Evolutionary conservation across 2,329 filamentous ascomycete genomes (phyloP).

Genomic region (Aspergillus sp.): DNA sequence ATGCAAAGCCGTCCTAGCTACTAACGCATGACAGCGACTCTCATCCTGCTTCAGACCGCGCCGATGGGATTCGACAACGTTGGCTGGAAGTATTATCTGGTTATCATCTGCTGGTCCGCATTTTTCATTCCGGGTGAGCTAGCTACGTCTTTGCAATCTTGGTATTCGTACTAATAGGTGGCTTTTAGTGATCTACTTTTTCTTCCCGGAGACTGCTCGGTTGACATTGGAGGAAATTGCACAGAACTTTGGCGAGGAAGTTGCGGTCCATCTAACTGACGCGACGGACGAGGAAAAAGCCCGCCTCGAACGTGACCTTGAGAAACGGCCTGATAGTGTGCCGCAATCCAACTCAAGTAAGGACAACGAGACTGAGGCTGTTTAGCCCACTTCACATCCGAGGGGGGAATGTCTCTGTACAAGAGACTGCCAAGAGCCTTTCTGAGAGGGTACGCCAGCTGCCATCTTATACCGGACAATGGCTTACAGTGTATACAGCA

Average conservation of each 20-base stretch:
- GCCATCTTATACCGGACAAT: background rate
- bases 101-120: conserved; percentile 49
- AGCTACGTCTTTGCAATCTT: background rate
- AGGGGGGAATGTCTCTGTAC: too few relatives aligned
- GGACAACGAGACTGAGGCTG: background rate
- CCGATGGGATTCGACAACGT: conserved; percentile 47
- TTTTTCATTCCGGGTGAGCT: conserved; percentile 43
- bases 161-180: conserved; percentile 7
- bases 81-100: conserved; percentile 55
- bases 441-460: background rate
- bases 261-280: conserved; percentile 50
- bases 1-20: background rate
- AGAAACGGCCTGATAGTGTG: background rate
- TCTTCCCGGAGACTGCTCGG: conserved; percentile 46
- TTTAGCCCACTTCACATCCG: background rate
- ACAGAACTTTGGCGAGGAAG: conserved; percentile 53
- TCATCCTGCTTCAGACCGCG: conserved; percentile 52
- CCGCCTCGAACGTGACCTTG: conserved; percentile 16
- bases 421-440: background rate
- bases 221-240: conserved; percentile 51
- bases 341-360: background rate
- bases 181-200: conserved; percentile 45
- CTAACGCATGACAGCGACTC: conserved; percentile 36
- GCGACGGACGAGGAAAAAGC: conserved; percentile 44
- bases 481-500: background rate